phyloP scores from a whole-genome alignment of 2,329 filamentous ascomycete genomes.

The Aspergillus glaucus region DNA sequence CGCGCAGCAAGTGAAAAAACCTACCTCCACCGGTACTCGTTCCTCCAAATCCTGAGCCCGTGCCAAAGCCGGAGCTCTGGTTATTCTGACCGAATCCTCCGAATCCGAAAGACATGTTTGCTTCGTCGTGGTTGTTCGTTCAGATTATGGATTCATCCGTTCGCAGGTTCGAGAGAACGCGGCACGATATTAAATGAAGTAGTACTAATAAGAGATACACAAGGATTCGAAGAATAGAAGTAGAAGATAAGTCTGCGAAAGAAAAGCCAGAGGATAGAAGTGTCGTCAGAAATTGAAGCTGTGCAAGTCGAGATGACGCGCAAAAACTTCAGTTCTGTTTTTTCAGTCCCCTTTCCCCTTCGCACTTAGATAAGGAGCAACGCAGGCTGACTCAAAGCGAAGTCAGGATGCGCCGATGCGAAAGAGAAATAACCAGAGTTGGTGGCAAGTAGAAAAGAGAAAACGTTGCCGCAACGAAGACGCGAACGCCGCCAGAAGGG shows the following conservation, averaged over 20 bases:
- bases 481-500: not conserved
- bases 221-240: not conserved
- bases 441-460: not conserved
- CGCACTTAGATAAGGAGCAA: not conserved
- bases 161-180: slow-evolving; percentile 4
- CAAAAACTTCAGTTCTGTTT: not conserved
- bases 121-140: slow-evolving; percentile 16
- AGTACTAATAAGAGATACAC: not conserved
- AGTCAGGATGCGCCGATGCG: not conserved
- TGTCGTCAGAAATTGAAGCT: no score
- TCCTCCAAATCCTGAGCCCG: slow-evolving; percentile 31
- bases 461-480: not conserved
- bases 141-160: slow-evolving; percentile 26
- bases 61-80: slow-evolving; percentile 38
- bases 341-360: not conserved
- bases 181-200: not conserved
- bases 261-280: not conserved
- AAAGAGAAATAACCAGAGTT: not conserved
- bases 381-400: not conserved
- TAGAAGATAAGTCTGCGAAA: not conserved
- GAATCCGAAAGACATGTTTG: slow-evolving; percentile 40
- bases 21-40: slow-evolving; percentile 33
- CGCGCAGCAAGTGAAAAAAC: slow-evolving; percentile 11
- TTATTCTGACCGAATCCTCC: slow-evolving; percentile 57
- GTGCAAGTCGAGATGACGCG: not conserved